Conservation (phyloP, 495 filamentous ascomycete genomes). For the Talaromyces borbonicus region DNA sequence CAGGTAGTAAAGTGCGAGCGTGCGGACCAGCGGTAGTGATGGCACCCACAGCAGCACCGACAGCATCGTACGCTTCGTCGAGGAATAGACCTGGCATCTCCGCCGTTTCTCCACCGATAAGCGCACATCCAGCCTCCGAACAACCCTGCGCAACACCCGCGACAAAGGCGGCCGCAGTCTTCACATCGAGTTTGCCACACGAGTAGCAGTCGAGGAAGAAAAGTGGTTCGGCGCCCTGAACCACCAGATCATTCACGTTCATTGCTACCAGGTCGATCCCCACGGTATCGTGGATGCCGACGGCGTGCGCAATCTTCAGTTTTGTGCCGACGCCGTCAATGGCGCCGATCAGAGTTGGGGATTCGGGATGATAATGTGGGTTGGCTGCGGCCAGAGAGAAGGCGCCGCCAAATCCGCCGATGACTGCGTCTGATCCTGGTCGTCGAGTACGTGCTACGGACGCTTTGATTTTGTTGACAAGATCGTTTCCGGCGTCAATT, state of each 20-base stretch:
- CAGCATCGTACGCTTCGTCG: slow-evolving; percentile 78
- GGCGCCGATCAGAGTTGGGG: slow-evolving; percentile 74
- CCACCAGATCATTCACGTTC: slow-evolving; percentile 96
- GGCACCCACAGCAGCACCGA: slow-evolving; percentile 77
- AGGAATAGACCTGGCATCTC: slow-evolving; percentile 94
- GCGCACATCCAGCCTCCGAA: slow-evolving; percentile 68
- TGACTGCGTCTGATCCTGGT: slow-evolving; percentile 78
- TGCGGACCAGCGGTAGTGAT: slow-evolving; percentile 47
- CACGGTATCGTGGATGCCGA: slow-evolving; percentile 83
- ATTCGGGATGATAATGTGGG: slow-evolving; percentile 52
- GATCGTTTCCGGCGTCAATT: slow-evolving; percentile 82
- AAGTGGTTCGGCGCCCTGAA: slow-evolving; percentile 86
- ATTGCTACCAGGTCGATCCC: slow-evolving; percentile 96
- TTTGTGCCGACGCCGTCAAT: slow-evolving; percentile 98
- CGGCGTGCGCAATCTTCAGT: slow-evolving; percentile 83
- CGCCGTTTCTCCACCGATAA: slow-evolving; percentile 91
- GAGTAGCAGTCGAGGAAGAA: slow-evolving; percentile 97
- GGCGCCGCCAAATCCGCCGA: slow-evolving; percentile 90
- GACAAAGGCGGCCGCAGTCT: slow-evolving; percentile 70
- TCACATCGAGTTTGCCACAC: slow-evolving; percentile 70
- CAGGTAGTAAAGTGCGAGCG: slow-evolving; percentile 58
- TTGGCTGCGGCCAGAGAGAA: slow-evolving; percentile 68
- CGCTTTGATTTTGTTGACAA: slow-evolving; percentile 81
- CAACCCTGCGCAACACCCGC: slow-evolving; percentile 82
- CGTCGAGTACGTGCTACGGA: slow-evolving; percentile 69